Conservation (phyloP, 257 asterid species). For the Primulina huaijiensis region DNA sequence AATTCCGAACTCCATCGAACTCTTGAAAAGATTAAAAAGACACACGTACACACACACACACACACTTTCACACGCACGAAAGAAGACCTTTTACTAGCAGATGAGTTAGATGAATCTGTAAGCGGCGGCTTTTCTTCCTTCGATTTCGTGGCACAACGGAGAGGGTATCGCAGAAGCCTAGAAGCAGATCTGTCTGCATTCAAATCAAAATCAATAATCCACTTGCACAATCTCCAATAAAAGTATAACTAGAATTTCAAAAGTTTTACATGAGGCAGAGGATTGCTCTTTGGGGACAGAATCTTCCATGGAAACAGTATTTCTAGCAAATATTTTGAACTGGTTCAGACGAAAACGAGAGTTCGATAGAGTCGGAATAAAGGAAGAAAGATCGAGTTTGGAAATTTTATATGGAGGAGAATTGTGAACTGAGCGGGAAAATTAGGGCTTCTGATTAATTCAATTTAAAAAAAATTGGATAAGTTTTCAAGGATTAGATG, state of each 20-base stretch:
- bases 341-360: constrained; percentile 2
- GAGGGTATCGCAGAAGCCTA: constrained; percentile 83
- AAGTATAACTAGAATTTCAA: background rate
- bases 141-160: constrained; percentile 59
- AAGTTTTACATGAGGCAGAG: constrained; percentile 52
- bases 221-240: background rate
- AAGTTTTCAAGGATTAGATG: background rate
- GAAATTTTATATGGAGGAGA: background rate
- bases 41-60: too few relatives aligned
- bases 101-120: constrained; percentile 55
- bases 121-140: constrained; percentile 70
- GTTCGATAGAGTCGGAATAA: background rate
- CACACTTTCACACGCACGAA: too few relatives aligned
- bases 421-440: constrained; percentile 37
- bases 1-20: too few relatives aligned
- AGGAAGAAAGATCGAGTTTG: background rate
- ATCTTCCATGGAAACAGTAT: constrained; percentile 45
- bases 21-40: too few relatives aligned
- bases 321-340: constrained; percentile 4
- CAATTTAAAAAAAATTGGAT: background rate
- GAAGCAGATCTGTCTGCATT: constrained; percentile 47
- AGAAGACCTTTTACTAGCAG: constrained; percentile 46
- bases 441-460: constrained; percentile 12
- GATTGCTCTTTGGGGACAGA: constrained; percentile 53
- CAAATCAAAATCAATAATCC: background rate